Evolutionary conservation across 805 yeast genomes (phyloP), one percentile per base, ranked within the genome.

Genomic region (Spencermartinsiella europaea): DNA sequence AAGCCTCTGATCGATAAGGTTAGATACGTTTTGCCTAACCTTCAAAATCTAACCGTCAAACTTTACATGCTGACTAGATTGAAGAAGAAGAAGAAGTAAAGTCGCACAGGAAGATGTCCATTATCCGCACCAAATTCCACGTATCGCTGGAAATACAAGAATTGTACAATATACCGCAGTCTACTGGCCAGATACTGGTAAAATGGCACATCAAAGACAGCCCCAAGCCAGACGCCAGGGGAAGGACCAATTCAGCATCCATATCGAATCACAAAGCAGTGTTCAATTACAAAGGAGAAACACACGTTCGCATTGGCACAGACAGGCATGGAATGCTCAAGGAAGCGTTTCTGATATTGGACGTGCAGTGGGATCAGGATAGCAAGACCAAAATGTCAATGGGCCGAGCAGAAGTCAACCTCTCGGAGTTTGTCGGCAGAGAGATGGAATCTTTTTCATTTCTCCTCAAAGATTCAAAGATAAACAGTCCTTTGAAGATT

Each of bases 161-260:
- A 52, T 68, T 91, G 40, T 74, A 82, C n/a, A 90, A 90, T 58
- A 76, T 91, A 22, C 98, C 98, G 1, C 89, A 85, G 54, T 72
- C 83, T 1, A 69, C 80, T 2, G 95, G 95, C 0, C 61, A 69
- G 33, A 80, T 91, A 55, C 80, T 64, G 52, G 76, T 88, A 16
- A 79, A 81, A 48, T 75, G 90, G 75, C 71, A 69, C 38, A 67
- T 85, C 7, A 71, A 73, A 45, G 88, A 83, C 51, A 68, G 77
- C 40, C 69, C 44, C 54, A 66, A 37, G 34, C 65, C 69, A n/a
- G 70, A 70, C n/a, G 55, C 72, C 3, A 63, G 71, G 42, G 79
- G 79, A 3, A 48, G 62, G 3, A 79, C 88, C 0, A 66, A 66
- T 1, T 62, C 66, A 20, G 69, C 61, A 0, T 62, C 61, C 5